phyloP scores from a whole-genome alignment of 371 early-diverging fungal species.

The Conidiobolus incongruus region DNA sequence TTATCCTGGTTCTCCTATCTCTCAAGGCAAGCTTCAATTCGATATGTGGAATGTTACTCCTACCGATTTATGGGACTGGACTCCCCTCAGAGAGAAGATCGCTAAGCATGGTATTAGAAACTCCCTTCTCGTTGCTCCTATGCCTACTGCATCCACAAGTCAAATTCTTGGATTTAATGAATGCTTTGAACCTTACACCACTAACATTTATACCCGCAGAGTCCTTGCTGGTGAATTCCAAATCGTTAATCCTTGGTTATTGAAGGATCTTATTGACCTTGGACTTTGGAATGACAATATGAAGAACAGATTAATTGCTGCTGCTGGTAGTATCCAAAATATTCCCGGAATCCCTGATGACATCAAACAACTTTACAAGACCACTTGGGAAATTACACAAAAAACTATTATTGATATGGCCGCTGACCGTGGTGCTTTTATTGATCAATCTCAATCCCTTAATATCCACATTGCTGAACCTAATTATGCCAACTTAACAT shows the following conservation, averaged over 20 bases:
- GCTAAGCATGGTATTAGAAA: constrained; percentile 89
- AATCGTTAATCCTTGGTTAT: constrained; percentile 92
- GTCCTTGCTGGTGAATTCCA: constrained; percentile 99
- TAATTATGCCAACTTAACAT: constrained; percentile 77
- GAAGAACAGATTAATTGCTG: constrained; percentile 93
- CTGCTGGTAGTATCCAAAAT: constrained; percentile 84
- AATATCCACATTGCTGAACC: constrained; percentile 93
- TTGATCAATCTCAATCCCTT: constrained; percentile 97
- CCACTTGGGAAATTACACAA: constrained; percentile 96
- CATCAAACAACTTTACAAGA: constrained; percentile 93
- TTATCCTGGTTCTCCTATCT: constrained; percentile 78
- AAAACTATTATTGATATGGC: constrained; percentile 68
- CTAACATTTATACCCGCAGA: constrained; percentile 96
- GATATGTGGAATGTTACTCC: constrained; percentile 84
- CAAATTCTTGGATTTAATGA: constrained; percentile 98
- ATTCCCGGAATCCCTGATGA: constrained; percentile 68
- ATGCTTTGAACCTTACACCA: constrained; percentile 97
- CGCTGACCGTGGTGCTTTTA: constrained; percentile 91
- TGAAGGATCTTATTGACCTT: constrained; percentile 82
- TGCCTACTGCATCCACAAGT: constrained; percentile 99
- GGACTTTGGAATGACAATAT: constrained; percentile 91
- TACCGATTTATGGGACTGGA: constrained; percentile 85
- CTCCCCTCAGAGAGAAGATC: constrained; percentile 56
- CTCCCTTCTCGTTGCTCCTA: constrained; percentile 92
- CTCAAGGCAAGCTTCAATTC: constrained; percentile 87